These are phyloP conservation scores for Ophiosphaerella herpotricha DNA, from an alignment of 2,329 filamentous ascomycete genomes.

Conservation along the genomic window DNA sequence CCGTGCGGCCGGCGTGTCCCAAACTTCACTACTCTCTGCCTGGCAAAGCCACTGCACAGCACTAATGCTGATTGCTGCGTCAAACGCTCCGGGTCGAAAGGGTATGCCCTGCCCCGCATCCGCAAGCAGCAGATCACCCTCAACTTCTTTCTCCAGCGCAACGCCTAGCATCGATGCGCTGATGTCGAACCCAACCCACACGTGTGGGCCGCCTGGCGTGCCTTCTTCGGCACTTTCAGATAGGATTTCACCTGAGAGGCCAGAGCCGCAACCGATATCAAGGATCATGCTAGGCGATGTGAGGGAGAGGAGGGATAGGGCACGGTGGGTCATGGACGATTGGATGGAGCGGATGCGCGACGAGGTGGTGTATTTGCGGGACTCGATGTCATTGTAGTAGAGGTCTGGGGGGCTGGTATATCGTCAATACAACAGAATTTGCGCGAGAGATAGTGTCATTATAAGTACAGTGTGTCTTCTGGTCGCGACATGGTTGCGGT, in stretches of 20 bases:
- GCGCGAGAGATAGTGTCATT: slow-evolving; percentile 9
- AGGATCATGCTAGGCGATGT: slow-evolving; percentile 82
- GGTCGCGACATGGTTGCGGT: slow-evolving; percentile 83
- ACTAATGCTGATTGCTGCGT: slow-evolving; percentile 91
- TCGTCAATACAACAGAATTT: slow-evolving; percentile 8
- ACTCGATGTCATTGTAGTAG: slow-evolving; percentile 95
- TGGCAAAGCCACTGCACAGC: slow-evolving; percentile 99
- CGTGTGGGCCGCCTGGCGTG: slow-evolving; percentile 74
- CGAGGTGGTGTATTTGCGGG: slow-evolving; percentile 95
- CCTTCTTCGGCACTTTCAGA: slow-evolving; percentile 70
- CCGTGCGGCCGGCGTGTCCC: slow-evolving; percentile 67
- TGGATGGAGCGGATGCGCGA: slow-evolving; percentile 96
- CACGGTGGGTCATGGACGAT: slow-evolving; percentile 89
- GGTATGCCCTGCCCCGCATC: slow-evolving; percentile 96
- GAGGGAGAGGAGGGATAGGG: slow-evolving; percentile 87
- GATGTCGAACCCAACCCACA: slow-evolving; percentile 97
- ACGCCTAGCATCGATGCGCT: slow-evolving; percentile 96
- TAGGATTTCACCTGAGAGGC: slow-evolving; percentile 91
- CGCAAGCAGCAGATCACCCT: slow-evolving; percentile 90
- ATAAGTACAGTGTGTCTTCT: slow-evolving; percentile 83
- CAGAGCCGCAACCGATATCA: slow-evolving; percentile 95
- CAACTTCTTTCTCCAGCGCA: slow-evolving; percentile 86
- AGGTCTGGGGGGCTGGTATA: slow-evolving; percentile 80
- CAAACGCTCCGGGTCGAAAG: slow-evolving; percentile 89
- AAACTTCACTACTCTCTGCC: slow-evolving; percentile 85